Conservation (phyloP, 768 basidiomycete genomes). For the Tylopilus vinaceipallidus region DNA sequence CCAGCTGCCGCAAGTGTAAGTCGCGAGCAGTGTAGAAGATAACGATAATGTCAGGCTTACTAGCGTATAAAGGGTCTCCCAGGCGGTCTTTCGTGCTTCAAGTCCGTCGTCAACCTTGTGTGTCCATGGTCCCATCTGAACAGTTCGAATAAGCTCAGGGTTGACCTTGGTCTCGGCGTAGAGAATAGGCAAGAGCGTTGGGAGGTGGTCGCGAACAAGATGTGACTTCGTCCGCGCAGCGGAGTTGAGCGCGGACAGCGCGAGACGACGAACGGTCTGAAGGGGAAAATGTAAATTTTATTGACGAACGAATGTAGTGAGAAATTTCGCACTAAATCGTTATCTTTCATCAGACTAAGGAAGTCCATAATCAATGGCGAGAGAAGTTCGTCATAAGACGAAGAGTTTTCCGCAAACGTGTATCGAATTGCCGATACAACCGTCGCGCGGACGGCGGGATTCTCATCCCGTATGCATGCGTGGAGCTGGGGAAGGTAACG, state of each 20-base stretch:
- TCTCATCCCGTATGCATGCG: conserved; percentile 66
- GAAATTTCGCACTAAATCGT: conserved; percentile 65
- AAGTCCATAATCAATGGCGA: conserved; percentile 88
- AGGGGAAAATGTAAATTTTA: background rate
- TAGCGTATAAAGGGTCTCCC: conserved; percentile 94
- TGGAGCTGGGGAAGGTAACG: conserved; percentile 93
- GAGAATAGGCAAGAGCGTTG: conserved; percentile 70
- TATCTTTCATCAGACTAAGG: conserved; percentile 85
- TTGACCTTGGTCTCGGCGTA: conserved; percentile 86
- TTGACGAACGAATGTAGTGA: background rate
- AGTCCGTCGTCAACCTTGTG: conserved; percentile 97
- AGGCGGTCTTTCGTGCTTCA: conserved; percentile 94
- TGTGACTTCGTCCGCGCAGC: conserved; percentile 94
- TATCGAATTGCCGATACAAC: conserved; percentile 91
- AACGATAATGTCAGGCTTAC: conserved; percentile 43
- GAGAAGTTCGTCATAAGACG: conserved; percentile 87
- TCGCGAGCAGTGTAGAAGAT: background rate
- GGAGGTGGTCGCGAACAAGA: conserved; percentile 82
- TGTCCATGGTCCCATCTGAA: conserved; percentile 97
- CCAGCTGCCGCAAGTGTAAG: conserved; percentile 51
- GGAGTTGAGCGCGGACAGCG: conserved; percentile 89
- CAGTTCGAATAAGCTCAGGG: conserved; percentile 76
- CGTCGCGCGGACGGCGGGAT: conserved; percentile 75
- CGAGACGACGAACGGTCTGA: conserved; percentile 87
- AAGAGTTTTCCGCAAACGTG: conserved; percentile 83